phyloP scores from a whole-genome alignment of 352 stramenopile species.

The Pythium aristosporum region DNA sequence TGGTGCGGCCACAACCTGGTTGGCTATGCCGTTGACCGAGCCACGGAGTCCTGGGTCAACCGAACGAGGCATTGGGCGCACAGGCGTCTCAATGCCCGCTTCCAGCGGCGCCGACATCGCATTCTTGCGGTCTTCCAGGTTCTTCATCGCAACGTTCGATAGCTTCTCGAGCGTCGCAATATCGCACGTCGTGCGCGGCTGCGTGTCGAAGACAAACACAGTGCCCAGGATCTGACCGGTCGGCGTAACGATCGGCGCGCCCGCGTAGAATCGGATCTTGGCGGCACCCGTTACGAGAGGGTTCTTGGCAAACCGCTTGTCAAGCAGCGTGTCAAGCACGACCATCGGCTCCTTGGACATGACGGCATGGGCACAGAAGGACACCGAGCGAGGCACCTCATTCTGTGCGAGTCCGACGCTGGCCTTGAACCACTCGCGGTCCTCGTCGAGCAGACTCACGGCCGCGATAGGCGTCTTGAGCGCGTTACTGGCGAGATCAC shows the following conservation, averaged over 20 bases:
- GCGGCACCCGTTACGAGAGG: constrained; percentile 78
- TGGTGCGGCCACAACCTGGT: constrained; percentile 69
- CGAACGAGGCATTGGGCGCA: constrained; percentile 28
- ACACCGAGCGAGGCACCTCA: constrained; percentile 84
- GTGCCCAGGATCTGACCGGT: constrained; percentile 82
- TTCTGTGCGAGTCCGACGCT: constrained; percentile 83
- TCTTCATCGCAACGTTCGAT: constrained; percentile 89
- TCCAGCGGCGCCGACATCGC: constrained; percentile 67
- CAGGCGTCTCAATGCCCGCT: constrained; percentile 40
- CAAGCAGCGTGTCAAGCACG: constrained; percentile 81
- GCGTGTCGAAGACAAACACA: constrained; percentile 87
- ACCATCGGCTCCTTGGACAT: constrained; percentile 90
- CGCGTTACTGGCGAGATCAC: constrained; percentile 82
- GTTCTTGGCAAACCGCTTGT: constrained; percentile 88
- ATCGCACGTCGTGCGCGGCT: constrained; percentile 82
- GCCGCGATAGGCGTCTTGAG: constrained; percentile 85
- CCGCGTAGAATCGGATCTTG: constrained; percentile 87
- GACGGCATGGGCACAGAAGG: constrained; percentile 84
- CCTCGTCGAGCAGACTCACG: constrained; percentile 82
- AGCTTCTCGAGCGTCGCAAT: constrained; percentile 86
- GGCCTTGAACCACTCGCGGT: constrained; percentile 88
- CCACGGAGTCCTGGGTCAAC: constrained; percentile 42
- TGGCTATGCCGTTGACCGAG: constrained; percentile 75
- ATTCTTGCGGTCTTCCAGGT: constrained; percentile 89
- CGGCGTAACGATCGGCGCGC: constrained; percentile 77